A percentile compares a stretch with the other conserved stretches of the same genome.
phyloP scores from a whole-genome alignment of 2,329 filamentous ascomycete species.

The Aspergillus luchuensis region DNA sequence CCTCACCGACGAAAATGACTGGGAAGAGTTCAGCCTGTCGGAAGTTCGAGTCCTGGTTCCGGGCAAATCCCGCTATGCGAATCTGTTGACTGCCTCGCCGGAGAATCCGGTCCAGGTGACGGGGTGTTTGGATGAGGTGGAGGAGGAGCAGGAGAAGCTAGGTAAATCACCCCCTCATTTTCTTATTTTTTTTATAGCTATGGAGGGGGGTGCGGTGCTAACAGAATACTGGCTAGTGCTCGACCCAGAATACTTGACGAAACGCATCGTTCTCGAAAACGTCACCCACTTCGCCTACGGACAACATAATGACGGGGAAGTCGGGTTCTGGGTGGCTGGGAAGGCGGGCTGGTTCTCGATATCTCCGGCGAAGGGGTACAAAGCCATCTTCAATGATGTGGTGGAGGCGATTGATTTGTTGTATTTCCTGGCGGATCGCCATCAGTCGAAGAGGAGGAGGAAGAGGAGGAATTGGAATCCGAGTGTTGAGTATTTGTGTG shows the following conservation, averaged over 20 bases:
- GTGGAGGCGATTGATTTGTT: slow-evolving; percentile 60
- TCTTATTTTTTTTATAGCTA: too few relatives aligned
- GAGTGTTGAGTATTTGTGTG: slow-evolving; percentile 42
- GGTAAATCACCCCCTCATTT: slow-evolving; percentile 33
- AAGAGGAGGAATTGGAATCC: slow-evolving; percentile 38
- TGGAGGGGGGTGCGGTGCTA: not conserved
- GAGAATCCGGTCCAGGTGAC: slow-evolving; percentile 58
- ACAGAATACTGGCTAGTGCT: slow-evolving; percentile 30
- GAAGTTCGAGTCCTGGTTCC: slow-evolving; percentile 56
- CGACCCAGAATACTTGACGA: slow-evolving; percentile 43
- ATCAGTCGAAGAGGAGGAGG: slow-evolving; percentile 46
- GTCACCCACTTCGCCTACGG: slow-evolving; percentile 54
- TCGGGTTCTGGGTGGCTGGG: slow-evolving; percentile 63
- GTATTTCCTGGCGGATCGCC: slow-evolving; percentile 63
- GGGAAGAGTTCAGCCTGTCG: slow-evolving; percentile 60
- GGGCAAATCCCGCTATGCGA: slow-evolving; percentile 54
- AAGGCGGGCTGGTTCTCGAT: slow-evolving; percentile 65
- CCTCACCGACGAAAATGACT: slow-evolving; percentile 55
- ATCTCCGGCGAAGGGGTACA: slow-evolving; percentile 56
- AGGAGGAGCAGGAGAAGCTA: slow-evolving; percentile 46
- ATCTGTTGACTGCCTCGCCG: slow-evolving; percentile 57
- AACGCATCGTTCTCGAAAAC: slow-evolving; percentile 51
- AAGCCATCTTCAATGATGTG: slow-evolving; percentile 57
- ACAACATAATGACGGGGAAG: slow-evolving; percentile 56
- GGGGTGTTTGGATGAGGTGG: slow-evolving; percentile 52